These are phyloP conservation scores for barrel medic (Medicago truncatula) DNA, from an alignment of 306 rosid genomes.

Conservation along the genomic window DNA sequence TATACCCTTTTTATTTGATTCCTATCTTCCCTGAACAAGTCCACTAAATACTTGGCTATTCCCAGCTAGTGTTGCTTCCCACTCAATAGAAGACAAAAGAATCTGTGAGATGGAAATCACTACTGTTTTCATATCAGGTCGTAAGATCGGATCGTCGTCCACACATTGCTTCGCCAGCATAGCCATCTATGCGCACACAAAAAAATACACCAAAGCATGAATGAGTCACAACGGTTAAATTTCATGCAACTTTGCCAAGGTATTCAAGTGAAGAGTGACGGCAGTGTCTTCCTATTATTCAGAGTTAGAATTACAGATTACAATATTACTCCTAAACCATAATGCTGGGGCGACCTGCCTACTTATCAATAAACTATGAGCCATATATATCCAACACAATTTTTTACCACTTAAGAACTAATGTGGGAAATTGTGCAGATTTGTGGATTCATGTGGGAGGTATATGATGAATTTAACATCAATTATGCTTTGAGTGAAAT, in stretches of 20 bases:
- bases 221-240: not conserved
- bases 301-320: not conserved
- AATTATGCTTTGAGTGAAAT: not conserved
- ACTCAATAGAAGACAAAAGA: conserved; percentile 86
- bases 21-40: conserved; percentile 95
- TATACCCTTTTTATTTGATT: not conserved
- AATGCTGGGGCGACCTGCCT: not conserved
- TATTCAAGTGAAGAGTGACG: not conserved
- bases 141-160: conserved; percentile 85
- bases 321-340: not conserved
- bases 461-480: not conserved
- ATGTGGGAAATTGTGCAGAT: conserved; percentile 9
- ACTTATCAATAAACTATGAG: not conserved
- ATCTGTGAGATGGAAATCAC: conserved; percentile 94
- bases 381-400: not conserved
- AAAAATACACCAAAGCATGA: conserved; percentile 23
- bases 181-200: conserved; percentile 60
- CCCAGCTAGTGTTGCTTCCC: conserved; percentile 99
- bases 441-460: not conserved
- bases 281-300: not conserved
- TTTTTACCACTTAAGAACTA: not conserved
- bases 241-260: not conserved
- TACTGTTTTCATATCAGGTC: conserved; percentile 91
- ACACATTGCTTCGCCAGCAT: conserved; percentile 92
- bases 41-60: conserved; percentile 99